phyloP scores from a whole-genome alignment of 2,329 filamentous ascomycete genomes.

The Sporothrix globosa region DNA sequence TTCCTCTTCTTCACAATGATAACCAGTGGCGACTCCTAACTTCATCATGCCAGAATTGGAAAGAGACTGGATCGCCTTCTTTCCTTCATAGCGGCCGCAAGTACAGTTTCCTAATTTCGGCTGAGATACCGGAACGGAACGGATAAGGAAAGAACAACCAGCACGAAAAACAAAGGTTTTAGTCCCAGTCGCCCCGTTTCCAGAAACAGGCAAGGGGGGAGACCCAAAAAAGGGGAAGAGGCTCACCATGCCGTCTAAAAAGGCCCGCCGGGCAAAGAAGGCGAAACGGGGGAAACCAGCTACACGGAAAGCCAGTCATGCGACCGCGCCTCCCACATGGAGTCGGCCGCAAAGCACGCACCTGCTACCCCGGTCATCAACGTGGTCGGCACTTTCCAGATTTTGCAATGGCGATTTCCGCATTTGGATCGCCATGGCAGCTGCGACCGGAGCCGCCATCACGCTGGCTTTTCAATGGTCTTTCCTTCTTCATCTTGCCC shows the following conservation, averaged over 20 bases:
- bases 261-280: not conserved
- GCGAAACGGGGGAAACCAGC: constrained; percentile 2
- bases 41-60: not conserved
- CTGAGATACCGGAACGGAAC: not conserved
- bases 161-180: not conserved
- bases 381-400: not conserved
- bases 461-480: not conserved
- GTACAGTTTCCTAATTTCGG: not conserved
- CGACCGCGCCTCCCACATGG: constrained; percentile 24
- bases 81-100: not conserved
- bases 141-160: not conserved
- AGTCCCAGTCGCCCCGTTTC: not conserved
- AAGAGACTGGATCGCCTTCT: not conserved
- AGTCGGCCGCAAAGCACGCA: not conserved
- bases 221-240: not conserved
- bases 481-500: not conserved
- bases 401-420: not conserved
- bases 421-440: not conserved
- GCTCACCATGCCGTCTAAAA: not conserved
- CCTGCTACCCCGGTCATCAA: not conserved
- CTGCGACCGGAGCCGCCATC: not conserved
- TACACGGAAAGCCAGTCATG: not conserved
- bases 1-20: not conserved
- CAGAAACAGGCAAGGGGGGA: not conserved
- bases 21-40: not conserved